Base-by-base conservation (phyloP, 108 stramenopile genomes). In the Phaeodactylum tricornutum region DNA sequence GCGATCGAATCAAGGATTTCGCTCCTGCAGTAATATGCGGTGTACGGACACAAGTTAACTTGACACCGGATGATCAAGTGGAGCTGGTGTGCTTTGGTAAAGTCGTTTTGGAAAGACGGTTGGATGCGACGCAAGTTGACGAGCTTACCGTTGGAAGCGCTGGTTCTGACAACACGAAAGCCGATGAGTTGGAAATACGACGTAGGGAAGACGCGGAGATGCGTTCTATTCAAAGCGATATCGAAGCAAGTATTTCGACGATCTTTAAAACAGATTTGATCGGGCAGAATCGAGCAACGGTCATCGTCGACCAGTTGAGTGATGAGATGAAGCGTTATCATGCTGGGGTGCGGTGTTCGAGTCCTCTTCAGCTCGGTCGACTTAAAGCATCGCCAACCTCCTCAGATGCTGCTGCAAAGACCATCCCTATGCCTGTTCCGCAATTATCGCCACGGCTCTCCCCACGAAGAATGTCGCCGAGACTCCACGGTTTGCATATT, bases 21-120 rank as follows among this genome's bases (percentile, higher is more conserved):
- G 71, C 64, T 7, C 81, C 84, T 17, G 78, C 79, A 12, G 66
- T 77, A 14, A 62, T 92, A 20, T 82, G 77, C 37, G 84, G 84
- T 4, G 53, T 87, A 20, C 64, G 84, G 17, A 92, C 89, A 1
- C 89, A 92, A 60, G 84, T 87, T 0, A 92, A 92, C 56, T 63
- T 92, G 7, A 92, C 89, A 11, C 89, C 89, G 6, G 84, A 92
- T 53, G 84, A 92, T 54, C 76, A 82, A 77, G 79, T 92, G 28
- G 89, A 92, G 43, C 62, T 92, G 7, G 69, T 92, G 22, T 37
- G 35, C 22, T 65, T 61, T 21, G 84, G 84, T 0, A 87, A 86
- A 60, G 79, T 84, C 22, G 66, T 92, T 1, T 50, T 79, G 24
- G 89, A 87, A 37, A 50, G 67, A 27, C 29, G 49, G 1, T 44